A percentile compares a stretch with the other conserved stretches of the same genome.
Conservation (phyloP, 23 red algal species). For the Gracilariopsis chorda region DNA sequence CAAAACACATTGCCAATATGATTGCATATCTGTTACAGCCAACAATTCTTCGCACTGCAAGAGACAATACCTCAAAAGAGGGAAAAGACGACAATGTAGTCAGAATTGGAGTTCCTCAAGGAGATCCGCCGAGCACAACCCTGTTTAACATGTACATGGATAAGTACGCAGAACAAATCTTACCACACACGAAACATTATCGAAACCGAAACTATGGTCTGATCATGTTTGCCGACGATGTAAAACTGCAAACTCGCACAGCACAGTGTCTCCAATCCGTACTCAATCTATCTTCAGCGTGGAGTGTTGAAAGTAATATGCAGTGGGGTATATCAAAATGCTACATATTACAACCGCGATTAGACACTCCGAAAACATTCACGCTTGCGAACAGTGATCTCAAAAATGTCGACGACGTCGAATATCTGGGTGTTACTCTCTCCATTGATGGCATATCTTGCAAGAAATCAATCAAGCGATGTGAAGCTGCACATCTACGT, state of each 20-base stretch:
- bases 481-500: not conserved
- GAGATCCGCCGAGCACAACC: not conserved
- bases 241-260: not conserved
- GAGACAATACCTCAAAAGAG: not conserved
- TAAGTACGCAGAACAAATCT: not conserved
- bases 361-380: not conserved
- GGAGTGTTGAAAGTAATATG: not conserved
- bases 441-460: not conserved
- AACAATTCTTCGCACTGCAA: not conserved
- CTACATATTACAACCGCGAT: not conserved
- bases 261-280: not conserved
- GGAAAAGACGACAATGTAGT: not conserved
- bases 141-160: constrained; percentile 9
- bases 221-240: constrained; percentile 18
- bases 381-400: not conserved
- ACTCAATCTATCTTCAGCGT: not conserved
- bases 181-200: not conserved
- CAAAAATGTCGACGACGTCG: not conserved
- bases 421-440: not conserved
- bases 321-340: not conserved
- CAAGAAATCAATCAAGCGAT: not conserved
- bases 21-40: not conserved
- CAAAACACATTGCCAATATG: not conserved
- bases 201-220: not conserved
- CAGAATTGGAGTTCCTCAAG: constrained; percentile 5